A percentile compares a stretch with the other conserved stretches of the same genome.
These are phyloP conservation scores for Castanea mollissima DNA, from an alignment of 306 rosid genomes.

Conservation along the genomic window DNA sequence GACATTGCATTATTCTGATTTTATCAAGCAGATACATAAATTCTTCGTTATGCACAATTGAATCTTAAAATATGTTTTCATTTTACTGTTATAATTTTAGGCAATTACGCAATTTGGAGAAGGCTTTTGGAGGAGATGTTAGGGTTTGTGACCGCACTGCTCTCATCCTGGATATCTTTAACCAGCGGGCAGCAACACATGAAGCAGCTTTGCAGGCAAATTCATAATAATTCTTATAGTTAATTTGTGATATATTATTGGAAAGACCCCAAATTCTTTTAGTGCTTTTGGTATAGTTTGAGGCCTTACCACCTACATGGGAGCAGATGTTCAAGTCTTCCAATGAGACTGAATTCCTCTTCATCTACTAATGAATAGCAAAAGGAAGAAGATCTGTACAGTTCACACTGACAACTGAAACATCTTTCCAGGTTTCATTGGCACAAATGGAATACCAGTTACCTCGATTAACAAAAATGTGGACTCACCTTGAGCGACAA, in stretches of 20 bases:
- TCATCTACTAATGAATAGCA: slow-evolving; percentile 3
- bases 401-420: slow-evolving; percentile 20
- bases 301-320: neutral
- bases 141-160: slow-evolving; percentile 98
- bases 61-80: neutral
- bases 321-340: neutral
- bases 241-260: slow-evolving; percentile 1
- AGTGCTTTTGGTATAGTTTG: neutral
- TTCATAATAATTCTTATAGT: slow-evolving; percentile 11
- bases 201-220: slow-evolving; percentile 94
- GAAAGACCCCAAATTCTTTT: neutral
- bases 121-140: slow-evolving; percentile 86
- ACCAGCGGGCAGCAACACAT: slow-evolving; percentile 98
- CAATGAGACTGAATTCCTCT: neutral
- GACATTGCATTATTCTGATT: neutral
- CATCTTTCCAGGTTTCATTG: slow-evolving; percentile 68
- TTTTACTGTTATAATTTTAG: slow-evolving; percentile 33
- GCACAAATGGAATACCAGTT: slow-evolving; percentile 99
- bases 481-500: slow-evolving; percentile 99
- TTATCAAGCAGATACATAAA: neutral
- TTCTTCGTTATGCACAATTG: neutral
- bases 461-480: slow-evolving; percentile 94
- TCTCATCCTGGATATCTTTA: slow-evolving; percentile 88
- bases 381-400: slow-evolving; percentile 15
- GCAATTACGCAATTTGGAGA: slow-evolving; percentile 93